Evolutionary conservation across 345 rosid genomes (phyloP).

Genomic region (Xanthoceras sorbifolium): DNA sequence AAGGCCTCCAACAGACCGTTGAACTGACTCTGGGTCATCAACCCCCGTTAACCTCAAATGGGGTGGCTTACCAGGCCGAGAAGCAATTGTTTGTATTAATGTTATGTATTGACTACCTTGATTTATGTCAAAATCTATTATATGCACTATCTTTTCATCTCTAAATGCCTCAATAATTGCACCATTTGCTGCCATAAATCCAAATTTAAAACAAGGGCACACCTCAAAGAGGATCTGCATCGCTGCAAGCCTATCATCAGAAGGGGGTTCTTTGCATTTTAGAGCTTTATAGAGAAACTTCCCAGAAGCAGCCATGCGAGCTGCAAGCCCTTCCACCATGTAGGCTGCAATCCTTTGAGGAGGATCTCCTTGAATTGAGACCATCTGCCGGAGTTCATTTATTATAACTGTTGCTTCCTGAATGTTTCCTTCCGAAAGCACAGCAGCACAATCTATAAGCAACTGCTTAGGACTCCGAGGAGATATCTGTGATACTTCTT

Average conservation of each 20-base stretch:
- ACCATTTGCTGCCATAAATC: constrained; percentile 90
- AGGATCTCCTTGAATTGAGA: constrained; percentile 95
- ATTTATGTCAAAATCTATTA: constrained; percentile 87
- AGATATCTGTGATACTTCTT: constrained; percentile 61
- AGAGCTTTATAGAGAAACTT: constrained; percentile 79
- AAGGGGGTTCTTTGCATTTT: constrained; percentile 98
- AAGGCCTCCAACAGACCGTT: constrained; percentile 78
- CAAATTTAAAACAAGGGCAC: constrained; percentile 96
- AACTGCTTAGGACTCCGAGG: constrained; percentile 62
- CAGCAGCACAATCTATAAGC: constrained; percentile 76
- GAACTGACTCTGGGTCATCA: constrained; percentile 97
- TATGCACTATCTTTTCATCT: constrained; percentile 76
- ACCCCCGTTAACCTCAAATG: constrained; percentile 81
- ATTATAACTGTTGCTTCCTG: constrained; percentile 66
- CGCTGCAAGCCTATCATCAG: constrained; percentile 91
- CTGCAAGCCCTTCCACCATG: constrained; percentile 98
- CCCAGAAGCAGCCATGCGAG: constrained; percentile 91
- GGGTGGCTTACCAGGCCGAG: constrained; percentile 49
- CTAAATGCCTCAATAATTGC: constrained; percentile 75
- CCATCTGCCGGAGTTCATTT: constrained; percentile 70
- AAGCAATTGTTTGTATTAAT: constrained; percentile 68
- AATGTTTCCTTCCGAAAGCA: constrained; percentile 63
- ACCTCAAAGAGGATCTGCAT: constrained; percentile 98
- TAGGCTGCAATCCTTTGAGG: constrained; percentile 93
- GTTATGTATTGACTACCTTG: constrained; percentile 96